These are phyloP conservation scores for Candida krabiensis DNA, from an alignment of 805 yeast species.

Conservation along the genomic window DNA sequence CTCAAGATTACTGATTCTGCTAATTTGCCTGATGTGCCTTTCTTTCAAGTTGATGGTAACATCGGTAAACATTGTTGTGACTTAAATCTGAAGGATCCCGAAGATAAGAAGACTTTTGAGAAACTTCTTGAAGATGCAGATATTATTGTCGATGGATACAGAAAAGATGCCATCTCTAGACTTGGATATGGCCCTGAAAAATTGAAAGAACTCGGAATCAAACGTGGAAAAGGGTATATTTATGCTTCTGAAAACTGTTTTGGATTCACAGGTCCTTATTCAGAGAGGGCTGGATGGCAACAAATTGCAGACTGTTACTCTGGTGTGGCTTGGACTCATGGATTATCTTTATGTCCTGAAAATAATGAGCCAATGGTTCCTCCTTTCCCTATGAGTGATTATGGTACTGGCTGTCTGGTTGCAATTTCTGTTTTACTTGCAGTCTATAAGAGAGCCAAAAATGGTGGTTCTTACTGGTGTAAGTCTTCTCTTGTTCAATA, in stretches of 20 bases:
- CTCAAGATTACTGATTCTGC: conserved; percentile 30
- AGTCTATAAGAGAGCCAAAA: conserved; percentile 26
- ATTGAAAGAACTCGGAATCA: conserved; percentile 27
- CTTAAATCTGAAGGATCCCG: conserved; percentile 29
- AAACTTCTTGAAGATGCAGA: conserved; percentile 33
- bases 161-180: conserved; percentile 31
- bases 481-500: conserved; percentile 33
- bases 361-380: conserved; percentile 35
- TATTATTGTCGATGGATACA: conserved; percentile 34
- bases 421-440: conserved; percentile 34
- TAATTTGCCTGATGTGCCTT: conserved; percentile 34
- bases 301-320: conserved; percentile 37
- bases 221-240: conserved; percentile 33
- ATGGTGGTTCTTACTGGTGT: conserved; percentile 35
- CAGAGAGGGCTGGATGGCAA: conserved; percentile 37
- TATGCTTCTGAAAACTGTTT: conserved; percentile 33
- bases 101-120: conserved; percentile 30
- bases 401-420: conserved; percentile 37
- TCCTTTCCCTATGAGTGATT: conserved; percentile 38
- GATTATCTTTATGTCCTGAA: conserved; percentile 24
- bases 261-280: conserved; percentile 34
- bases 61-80: conserved; percentile 35
- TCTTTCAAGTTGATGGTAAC: conserved; percentile 36
- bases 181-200: conserved; percentile 33
- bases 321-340: conserved; percentile 37